Conservation (phyloP, 176 grass and related monocot genomes). For the bread wheat (Triticum aestivum) region IWGSC_CS_RefSeq_v2.1 NC_057810.1:28715147-28715646, state of each 20-base stretch:
- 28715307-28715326: neutral
- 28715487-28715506: neutral
- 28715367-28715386: neutral
- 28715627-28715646: neutral
- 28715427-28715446: neutral
- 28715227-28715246: neutral
- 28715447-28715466: neutral
- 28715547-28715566: neutral
- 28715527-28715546: neutral
- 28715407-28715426: neutral
- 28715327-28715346: neutral
- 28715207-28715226: neutral
- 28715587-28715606: neutral
- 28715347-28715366: neutral
- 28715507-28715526: neutral
- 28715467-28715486: neutral
- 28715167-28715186: constrained; percentile 9
- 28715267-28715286: neutral
- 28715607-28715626: neutral
- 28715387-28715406: neutral
- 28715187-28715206: neutral
- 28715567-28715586: neutral
- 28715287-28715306: neutral
- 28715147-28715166: neutral
- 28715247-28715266: constrained; percentile 13